Percentiles rank a stretch among this genome's conserved stretches.
Evolutionary conservation across 1,139 yeast genomes (phyloP).

Genomic region (Magnusiomyces starmeri): DNA sequence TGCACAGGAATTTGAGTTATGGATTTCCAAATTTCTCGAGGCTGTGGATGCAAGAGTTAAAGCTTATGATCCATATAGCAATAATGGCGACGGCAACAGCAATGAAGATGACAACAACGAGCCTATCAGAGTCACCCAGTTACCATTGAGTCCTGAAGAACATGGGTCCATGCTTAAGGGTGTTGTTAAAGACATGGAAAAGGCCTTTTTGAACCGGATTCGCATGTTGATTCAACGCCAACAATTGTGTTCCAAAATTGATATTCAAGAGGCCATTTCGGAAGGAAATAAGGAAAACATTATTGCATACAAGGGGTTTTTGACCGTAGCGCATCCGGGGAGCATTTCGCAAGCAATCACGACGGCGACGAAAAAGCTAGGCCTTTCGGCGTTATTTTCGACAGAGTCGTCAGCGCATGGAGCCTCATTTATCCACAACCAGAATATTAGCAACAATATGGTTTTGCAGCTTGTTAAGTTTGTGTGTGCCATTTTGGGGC

Average conservation of each 20-base stretch:
- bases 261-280: constrained; percentile 2
- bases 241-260: not conserved
- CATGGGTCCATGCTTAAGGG: constrained; percentile 22
- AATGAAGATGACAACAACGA: constrained; percentile 20
- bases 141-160: constrained; percentile 12
- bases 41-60: constrained; percentile 53
- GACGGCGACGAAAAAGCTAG: constrained; percentile 37
- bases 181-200: constrained; percentile 44
- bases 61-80: constrained; percentile 21
- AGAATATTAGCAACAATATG: constrained; percentile 43
- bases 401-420: not conserved
- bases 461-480: constrained; percentile 71
- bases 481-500: constrained; percentile 62
- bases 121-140: constrained; percentile 14
- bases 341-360: not conserved
- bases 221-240: constrained; percentile 44
- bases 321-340: constrained; percentile 2
- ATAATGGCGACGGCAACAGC: constrained; percentile 31
- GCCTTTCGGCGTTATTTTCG: constrained; percentile 32
- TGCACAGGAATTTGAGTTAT: constrained; percentile 78
- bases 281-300: not conserved
- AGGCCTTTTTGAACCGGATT: constrained; percentile 59
- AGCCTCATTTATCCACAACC: constrained; percentile 20
- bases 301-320: not conserved
- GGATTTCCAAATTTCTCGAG: constrained; percentile 75